phyloP scores from a whole-genome alignment of 1,139 yeast species.

The Taiozyma sp. region DNA sequence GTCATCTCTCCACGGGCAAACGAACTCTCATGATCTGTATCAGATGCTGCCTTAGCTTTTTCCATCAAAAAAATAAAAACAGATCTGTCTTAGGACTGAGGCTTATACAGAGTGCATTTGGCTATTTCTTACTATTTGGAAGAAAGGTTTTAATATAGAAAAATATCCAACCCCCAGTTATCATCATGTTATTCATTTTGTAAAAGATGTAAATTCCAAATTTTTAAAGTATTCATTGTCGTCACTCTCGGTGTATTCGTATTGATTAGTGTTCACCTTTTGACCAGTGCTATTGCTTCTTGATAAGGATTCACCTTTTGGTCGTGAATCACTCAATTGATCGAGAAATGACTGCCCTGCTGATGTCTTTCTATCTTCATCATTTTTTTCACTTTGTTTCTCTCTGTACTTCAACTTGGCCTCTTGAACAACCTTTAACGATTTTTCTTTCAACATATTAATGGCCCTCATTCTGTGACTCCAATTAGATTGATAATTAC shows the following conservation, averaged over 20 bases:
- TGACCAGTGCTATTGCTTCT: slow-evolving; percentile 13
- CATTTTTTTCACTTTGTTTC: slow-evolving; percentile 4
- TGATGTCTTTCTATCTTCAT: slow-evolving; percentile 7
- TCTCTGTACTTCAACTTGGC: slow-evolving; percentile 7
- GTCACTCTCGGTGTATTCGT: slow-evolving; percentile 26
- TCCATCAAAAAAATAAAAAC: no score
- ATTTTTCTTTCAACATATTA: slow-evolving; percentile 41
- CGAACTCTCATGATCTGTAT: neutral
- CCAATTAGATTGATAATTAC: slow-evolving; percentile 60
- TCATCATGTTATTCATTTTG: slow-evolving; percentile 19
- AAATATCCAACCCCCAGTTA: no score
- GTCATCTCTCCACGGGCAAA: neutral
- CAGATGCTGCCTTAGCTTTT: no score
- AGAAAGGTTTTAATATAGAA: no score
- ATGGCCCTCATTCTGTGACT: slow-evolving; percentile 60
- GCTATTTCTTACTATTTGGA: no score
- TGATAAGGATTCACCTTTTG: slow-evolving; percentile 4
- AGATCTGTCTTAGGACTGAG: no score
- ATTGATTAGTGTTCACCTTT: slow-evolving; percentile 16
- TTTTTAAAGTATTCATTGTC: slow-evolving; percentile 33
- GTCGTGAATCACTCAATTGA: slow-evolving; percentile 10
- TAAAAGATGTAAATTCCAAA: slow-evolving; percentile 43
- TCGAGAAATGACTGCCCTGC: slow-evolving; percentile 22
- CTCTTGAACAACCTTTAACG: slow-evolving; percentile 24
- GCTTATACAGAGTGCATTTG: no score